Evolutionary conservation across 441 rosid species (phyloP).

Genomic region (Adansonia madagascariensis): DNA sequence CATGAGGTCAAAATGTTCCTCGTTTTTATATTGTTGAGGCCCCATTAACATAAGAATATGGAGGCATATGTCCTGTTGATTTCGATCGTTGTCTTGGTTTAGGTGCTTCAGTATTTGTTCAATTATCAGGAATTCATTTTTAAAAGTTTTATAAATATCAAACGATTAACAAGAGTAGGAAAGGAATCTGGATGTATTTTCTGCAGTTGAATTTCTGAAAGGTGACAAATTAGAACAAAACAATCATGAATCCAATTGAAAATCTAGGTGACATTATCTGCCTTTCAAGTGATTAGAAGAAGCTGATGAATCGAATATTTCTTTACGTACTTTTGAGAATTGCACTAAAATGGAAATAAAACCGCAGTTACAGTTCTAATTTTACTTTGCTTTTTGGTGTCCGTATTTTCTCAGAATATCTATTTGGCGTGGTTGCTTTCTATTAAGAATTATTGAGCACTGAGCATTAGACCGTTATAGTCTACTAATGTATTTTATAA

Average conservation of each 20-base stretch:
- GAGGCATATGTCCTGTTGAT: neutral
- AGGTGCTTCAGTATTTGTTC: neutral
- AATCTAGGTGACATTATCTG: neutral
- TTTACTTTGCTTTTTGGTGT: neutral
- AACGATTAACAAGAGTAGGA: neutral
- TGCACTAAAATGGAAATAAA: constrained; percentile 4
- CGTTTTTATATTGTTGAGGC: too few species aligned
- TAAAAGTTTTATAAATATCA: neutral
- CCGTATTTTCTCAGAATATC: neutral
- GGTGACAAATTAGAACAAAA: neutral
- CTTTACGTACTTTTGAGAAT: neutral
- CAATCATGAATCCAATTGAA: neutral
- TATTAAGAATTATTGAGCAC: neutral
- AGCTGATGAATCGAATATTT: constrained; percentile 11
- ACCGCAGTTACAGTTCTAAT: neutral
- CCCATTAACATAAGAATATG: neutral
- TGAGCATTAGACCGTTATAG: neutral
- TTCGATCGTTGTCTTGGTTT: neutral
- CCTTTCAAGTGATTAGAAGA: constrained; percentile 1
- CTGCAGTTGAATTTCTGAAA: neutral
- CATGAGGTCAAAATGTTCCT: too few species aligned
- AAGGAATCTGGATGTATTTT: neutral
- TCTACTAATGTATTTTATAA: too few species aligned
- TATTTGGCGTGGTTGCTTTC: neutral
- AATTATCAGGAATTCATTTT: neutral